A percentile compares a stretch with the other conserved stretches of the same genome.
Conservation (phyloP, 176 grass and related monocot species). For the Hordeum vulgare region MorexV3_pseudomolecules_assembly NC_058519.1:428836089-428836588, state of each 20-base stretch:
- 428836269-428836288: background rate
- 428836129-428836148: conserved; percentile 55
- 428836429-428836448: conserved; percentile 97
- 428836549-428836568: conserved; percentile 87
- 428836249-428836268: conserved; percentile 39
- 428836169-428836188: conserved; percentile 74
- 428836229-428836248: conserved; percentile 87
- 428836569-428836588: conserved; percentile 72
- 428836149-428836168: conserved; percentile 93
- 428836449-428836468: conserved; percentile 70
- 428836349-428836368: conserved; percentile 50
- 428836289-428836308: background rate
- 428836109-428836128: background rate
- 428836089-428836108: too few species aligned
- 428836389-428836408: conserved; percentile 93
- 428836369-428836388: conserved; percentile 73
- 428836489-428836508: conserved; percentile 1
- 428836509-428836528: background rate
- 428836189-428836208: conserved; percentile 93
- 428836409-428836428: conserved; percentile 95
- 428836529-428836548: conserved; percentile 44
- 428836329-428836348: background rate
- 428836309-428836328: background rate
- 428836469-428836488: conserved; percentile 9
- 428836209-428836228: conserved; percentile 93